These are phyloP conservation scores for Calonectria crousiana DNA, from an alignment of 2,329 filamentous ascomycete species.

Conservation along the genomic window DNA sequence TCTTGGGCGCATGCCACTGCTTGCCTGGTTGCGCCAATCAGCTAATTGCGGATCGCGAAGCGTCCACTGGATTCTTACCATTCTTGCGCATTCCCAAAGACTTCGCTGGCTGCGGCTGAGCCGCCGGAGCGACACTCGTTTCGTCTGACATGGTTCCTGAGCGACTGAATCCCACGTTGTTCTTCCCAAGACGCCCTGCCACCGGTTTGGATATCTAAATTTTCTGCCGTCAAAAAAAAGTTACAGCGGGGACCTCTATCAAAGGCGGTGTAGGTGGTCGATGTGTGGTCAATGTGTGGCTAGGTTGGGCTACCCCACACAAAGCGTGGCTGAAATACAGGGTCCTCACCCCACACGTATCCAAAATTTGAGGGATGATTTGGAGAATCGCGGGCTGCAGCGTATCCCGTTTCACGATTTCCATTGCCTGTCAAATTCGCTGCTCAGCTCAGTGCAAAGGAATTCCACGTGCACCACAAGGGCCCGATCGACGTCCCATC, in stretches of 20 bases:
- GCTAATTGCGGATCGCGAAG: conserved; percentile 1
- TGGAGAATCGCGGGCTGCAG: conserved; percentile 37
- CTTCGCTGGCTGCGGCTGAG: conserved; percentile 52
- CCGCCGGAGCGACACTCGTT: conserved; percentile 47
- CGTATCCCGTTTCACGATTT: conserved; percentile 22
- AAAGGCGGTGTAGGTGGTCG: conserved; percentile 34
- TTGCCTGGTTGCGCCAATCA: conserved; percentile 73
- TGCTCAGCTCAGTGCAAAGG: neutral
- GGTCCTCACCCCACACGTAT: conserved; percentile 39
- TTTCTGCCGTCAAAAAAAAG: conserved; percentile 47
- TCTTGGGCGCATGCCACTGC: conserved; percentile 89
- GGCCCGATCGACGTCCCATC: neutral
- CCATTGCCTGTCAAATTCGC: conserved; percentile 4
- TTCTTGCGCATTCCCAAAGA: conserved; percentile 82
- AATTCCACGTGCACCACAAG: neutral
- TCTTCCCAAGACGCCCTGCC: conserved; percentile 13
- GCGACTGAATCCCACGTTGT: conserved; percentile 19
- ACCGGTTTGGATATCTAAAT: conserved; percentile 36
- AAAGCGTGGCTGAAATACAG: conserved; percentile 39
- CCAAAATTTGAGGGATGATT: conserved; percentile 33
- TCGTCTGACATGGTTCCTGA: conserved; percentile 57
- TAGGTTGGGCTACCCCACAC: conserved; percentile 13
- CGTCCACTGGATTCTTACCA: conserved; percentile 62
- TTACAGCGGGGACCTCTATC: conserved; percentile 28
- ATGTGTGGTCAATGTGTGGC: conserved; percentile 30